Conservation (phyloP, 2,329 filamentous ascomycete species). For the Fusarium multiceps region DNA sequence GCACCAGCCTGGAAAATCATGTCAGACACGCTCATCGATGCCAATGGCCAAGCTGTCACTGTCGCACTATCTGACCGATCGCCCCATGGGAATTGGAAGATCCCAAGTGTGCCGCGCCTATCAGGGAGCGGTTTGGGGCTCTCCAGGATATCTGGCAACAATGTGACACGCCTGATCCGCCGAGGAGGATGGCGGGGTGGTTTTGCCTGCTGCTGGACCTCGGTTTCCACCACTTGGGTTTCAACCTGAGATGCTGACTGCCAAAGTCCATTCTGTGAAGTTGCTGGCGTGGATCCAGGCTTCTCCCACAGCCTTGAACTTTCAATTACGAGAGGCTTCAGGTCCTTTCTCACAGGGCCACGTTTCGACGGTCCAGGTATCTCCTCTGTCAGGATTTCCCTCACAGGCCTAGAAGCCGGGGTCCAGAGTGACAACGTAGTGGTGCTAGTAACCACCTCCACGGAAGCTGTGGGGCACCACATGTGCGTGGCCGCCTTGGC, state of each 20-base stretch:
- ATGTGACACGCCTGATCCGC: slow-evolving; percentile 66
- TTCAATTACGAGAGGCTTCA: slow-evolving; percentile 37
- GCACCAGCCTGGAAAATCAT: slow-evolving; percentile 55
- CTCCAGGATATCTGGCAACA: slow-evolving; percentile 72
- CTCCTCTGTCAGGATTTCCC: slow-evolving; percentile 20
- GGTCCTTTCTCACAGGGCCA: slow-evolving; percentile 16
- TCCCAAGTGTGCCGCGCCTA: slow-evolving; percentile 69
- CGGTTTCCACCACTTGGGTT: slow-evolving; percentile 31
- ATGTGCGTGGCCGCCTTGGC: slow-evolving; percentile 36
- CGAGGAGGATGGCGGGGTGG: slow-evolving; percentile 66
- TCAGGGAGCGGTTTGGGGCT: slow-evolving; percentile 69
- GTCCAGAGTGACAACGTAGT: slow-evolving; percentile 40
- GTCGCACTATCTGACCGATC: slow-evolving; percentile 69
- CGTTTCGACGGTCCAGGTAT: slow-evolving; percentile 11
- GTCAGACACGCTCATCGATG: slow-evolving; percentile 62
- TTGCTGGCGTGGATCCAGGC: slow-evolving; percentile 1
- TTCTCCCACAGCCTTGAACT: slow-evolving; percentile 42
- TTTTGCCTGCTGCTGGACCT: slow-evolving; percentile 53
- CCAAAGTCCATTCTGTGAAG: slow-evolving; percentile 35
- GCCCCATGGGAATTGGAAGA: slow-evolving; percentile 75
- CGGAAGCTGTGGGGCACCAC: slow-evolving; percentile 38
- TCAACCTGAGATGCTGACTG: slow-evolving; percentile 22
- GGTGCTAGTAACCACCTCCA: slow-evolving; percentile 9
- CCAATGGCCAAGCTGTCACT: slow-evolving; percentile 53
- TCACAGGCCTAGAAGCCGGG: slow-evolving; percentile 27